Evolutionary conservation across 2,329 filamentous ascomycete genomes (phyloP).

Genomic region (Trichophyton schoenleinii): DNA sequence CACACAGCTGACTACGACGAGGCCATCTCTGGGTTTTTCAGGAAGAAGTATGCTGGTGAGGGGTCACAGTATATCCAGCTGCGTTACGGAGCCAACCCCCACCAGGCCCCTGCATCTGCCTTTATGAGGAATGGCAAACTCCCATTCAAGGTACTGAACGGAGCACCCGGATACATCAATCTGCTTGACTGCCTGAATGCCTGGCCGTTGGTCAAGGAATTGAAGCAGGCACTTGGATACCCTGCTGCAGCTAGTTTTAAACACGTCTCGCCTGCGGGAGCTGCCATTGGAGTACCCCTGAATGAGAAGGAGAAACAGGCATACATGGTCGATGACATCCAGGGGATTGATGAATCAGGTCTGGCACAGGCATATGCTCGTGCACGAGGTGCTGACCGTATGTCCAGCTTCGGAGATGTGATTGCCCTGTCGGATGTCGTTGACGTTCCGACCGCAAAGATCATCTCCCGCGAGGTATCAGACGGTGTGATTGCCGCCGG

Average conservation of each 20-base stretch:
- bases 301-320: conserved; percentile 84
- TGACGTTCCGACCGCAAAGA: conserved; percentile 86
- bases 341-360: conserved; percentile 69
- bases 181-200: conserved; percentile 90
- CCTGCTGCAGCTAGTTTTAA: conserved; percentile 97
- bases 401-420: conserved; percentile 97
- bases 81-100: conserved; percentile 91
- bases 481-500: conserved; percentile 90
- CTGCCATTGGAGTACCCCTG: conserved; percentile 81
- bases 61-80: conserved; percentile 73
- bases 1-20: conserved; percentile 95
- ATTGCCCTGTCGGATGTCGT: conserved; percentile 86
- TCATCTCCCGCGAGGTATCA: conserved; percentile 95
- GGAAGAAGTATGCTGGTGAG: conserved; percentile 83
- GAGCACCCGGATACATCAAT: conserved; percentile 93
- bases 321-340: conserved; percentile 95
- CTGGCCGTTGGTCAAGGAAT: conserved; percentile 93
- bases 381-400: conserved; percentile 88
- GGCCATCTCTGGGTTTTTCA: conserved; percentile 93
- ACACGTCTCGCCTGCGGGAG: conserved; percentile 93
- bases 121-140: conserved; percentile 60
- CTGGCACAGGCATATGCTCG: conserved; percentile 93
- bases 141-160: conserved; percentile 88
- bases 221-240: conserved; percentile 74
- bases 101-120: conserved; percentile 91